Base-by-base conservation (phyloP, 352 stramenopile species). In the Peronosclerospora sorghi region DNA sequence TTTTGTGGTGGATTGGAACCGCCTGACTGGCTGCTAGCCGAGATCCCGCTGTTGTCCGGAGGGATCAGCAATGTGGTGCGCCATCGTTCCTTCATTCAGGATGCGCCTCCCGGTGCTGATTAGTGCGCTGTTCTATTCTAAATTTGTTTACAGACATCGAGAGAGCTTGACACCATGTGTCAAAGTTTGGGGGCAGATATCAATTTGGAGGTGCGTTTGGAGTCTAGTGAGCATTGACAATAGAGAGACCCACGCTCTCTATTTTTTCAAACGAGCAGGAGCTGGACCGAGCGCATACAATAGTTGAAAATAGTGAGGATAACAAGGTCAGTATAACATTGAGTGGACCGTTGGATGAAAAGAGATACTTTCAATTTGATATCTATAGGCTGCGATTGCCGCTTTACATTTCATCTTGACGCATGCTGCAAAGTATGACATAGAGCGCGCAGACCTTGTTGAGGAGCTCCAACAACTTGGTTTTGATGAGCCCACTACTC, bases 1-100 rank as follows among this genome's bases (percentile, higher is more conserved):
- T 81, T 80, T 58, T 81, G 71, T 19, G 71, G 71, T 35, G 68
- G 67, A 5, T 41, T 83, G 40, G 71, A 83, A 52, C 71, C 71
- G 35, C 71, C 71, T 0, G 71, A 83, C 53, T 83, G 71, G 71
- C 18, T 83, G 40, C 53, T 81, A 27, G 65, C 60, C 1, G 63
- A 78, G 45, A 34, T 79, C 35, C 51, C 63, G 30, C 34, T 73
- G 40, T 44, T 83, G 29, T 59, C 55, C 8, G 57, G 45, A 28
- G 46, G 50, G 18, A 32, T 52, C 1, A 49, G 17, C 13, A 57
- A 43, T 41, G 20, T 59, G 48, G 57, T 62, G 41, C 18, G 54
- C 41, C 12, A 29, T 14, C 9, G 14, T 18, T 19, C n/a, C 32
- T 27, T 8, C 10, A 29, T 14, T 32, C 8, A 18, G 18, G 20